Conservation (phyloP, 306 rosid species). For the Acacia acuminata region DNA sequence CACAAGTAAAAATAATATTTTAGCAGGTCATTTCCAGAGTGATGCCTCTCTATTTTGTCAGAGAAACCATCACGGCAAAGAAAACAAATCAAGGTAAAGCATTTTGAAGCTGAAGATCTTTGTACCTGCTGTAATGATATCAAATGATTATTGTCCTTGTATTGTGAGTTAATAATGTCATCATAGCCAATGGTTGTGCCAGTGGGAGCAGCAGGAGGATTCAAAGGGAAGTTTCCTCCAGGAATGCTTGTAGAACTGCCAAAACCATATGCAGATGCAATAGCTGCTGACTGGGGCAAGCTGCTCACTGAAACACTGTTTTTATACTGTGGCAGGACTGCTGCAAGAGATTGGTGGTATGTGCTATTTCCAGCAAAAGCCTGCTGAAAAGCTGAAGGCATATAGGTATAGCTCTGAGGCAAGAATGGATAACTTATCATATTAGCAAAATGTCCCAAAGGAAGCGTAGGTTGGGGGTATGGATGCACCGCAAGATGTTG, state of each 20-base stretch:
- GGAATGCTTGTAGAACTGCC: conserved; percentile 77
- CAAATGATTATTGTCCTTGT: conserved; percentile 70
- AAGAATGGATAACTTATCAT: conserved; percentile 85
- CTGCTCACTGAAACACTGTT: conserved; percentile 80
- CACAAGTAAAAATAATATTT: neutral
- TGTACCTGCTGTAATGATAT: conserved; percentile 84
- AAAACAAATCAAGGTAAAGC: neutral
- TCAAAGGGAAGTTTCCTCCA: conserved; percentile 79
- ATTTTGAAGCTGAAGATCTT: neutral
- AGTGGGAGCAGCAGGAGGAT: conserved; percentile 69
- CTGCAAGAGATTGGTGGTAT: conserved; percentile 86
- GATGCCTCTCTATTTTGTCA: neutral
- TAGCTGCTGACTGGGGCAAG: conserved; percentile 77
- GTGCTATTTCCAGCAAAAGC: conserved; percentile 81
- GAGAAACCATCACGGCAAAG: neutral
- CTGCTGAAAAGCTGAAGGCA: conserved; percentile 93
- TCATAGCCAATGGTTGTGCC: conserved; percentile 78
- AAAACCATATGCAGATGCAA: conserved; percentile 80
- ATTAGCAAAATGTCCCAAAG: conserved; percentile 79
- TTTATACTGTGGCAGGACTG: conserved; percentile 83
- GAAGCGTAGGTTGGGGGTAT: conserved; percentile 79
- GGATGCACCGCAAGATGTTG: conserved; percentile 86
- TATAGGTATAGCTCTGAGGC: conserved; percentile 87
- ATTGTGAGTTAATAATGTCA: conserved; percentile 70
- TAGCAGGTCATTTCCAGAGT: neutral